Conservation (phyloP, 768 basidiomycete genomes). For the Amanita rimosa region DNA sequence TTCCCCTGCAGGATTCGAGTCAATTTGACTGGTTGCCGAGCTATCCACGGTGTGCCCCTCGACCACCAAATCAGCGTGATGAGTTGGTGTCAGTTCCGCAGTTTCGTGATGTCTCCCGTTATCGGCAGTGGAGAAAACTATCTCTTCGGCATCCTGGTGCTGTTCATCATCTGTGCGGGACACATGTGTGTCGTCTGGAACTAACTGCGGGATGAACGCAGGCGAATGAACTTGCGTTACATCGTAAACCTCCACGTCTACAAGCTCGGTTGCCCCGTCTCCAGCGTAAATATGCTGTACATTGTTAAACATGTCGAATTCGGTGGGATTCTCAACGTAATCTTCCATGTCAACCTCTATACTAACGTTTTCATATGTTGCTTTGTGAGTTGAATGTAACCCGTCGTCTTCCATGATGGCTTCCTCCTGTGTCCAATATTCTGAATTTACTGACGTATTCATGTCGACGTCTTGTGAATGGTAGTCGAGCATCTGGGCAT, state of each 20-base stretch:
- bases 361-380: constrained; percentile 20
- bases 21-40: not conserved
- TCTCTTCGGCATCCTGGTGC: not conserved
- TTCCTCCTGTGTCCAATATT: constrained; percentile 43
- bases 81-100: not conserved
- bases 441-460: constrained; percentile 29
- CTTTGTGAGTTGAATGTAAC: constrained; percentile 12
- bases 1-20: not conserved
- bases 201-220: constrained; percentile 1
- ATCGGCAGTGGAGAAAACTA: not conserved
- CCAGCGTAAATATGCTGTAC: constrained; percentile 12
- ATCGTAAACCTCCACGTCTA: constrained; percentile 41
- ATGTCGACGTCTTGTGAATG: constrained; percentile 46
- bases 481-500: constrained; percentile 58
- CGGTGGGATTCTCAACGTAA: constrained; percentile 31
- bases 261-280: constrained; percentile 18
- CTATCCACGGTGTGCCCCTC: not conserved
- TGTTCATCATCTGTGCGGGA: not conserved
- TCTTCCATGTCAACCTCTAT: constrained; percentile 63
- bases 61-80: not conserved
- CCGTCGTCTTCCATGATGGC: constrained; percentile 51
- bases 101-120: not conserved
- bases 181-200: not conserved
- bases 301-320: constrained; percentile 49
- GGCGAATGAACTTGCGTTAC: constrained; percentile 21